Percentiles rank a stretch among this genome's conserved stretches.
Conservation (phyloP, 176 grass and related monocot genomes). For the Areca catechu region DNA sequence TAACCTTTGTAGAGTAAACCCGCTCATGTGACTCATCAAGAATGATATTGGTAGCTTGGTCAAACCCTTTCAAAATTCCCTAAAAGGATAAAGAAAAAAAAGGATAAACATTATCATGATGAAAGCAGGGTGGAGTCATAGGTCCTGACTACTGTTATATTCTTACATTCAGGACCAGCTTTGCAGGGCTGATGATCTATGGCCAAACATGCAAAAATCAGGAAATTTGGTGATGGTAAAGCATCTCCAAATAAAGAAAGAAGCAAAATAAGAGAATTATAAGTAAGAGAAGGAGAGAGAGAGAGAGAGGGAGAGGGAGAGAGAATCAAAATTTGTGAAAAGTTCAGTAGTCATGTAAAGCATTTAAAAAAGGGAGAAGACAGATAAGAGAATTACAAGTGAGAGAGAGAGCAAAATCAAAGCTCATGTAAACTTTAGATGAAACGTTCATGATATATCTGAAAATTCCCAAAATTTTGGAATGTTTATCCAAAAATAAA, state of each 20-base stretch:
- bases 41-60: constrained; percentile 96
- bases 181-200: too few species aligned
- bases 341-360: too few species aligned
- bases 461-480: neutral
- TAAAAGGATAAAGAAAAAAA: constrained; percentile 17
- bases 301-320: too few species aligned
- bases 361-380: too few species aligned
- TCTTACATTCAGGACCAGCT: neutral
- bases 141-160: neutral
- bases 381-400: too few species aligned
- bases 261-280: too few species aligned
- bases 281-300: too few species aligned
- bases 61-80: constrained; percentile 84
- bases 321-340: too few species aligned
- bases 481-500: neutral
- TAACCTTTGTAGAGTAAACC: constrained; percentile 95
- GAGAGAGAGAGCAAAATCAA: too few species aligned
- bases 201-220: too few species aligned
- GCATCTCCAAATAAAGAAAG: too few species aligned
- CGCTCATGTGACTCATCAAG: constrained; percentile 95
- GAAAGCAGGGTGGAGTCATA: neutral
- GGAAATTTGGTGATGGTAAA: too few species aligned
- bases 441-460: neutral
- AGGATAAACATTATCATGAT: neutral
- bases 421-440: neutral